Conservation (phyloP, 2,329 filamentous ascomycete genomes). For the Stachybotrys chartarum region DNA sequence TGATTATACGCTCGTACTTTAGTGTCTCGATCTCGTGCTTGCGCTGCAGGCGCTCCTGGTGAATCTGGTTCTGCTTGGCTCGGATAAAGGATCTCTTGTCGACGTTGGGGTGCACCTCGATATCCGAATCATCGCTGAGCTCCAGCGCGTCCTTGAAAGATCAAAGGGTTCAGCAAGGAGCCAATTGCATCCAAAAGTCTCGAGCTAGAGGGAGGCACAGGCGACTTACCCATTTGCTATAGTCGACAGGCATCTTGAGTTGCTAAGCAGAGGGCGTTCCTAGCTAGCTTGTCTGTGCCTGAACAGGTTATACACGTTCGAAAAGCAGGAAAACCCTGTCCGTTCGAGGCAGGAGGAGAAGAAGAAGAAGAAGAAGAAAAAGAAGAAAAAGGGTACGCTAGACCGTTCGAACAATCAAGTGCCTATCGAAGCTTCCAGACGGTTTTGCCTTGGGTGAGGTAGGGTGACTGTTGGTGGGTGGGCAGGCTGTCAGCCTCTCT, state of each 20-base stretch:
- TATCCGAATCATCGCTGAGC: constrained; percentile 95
- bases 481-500: neutral
- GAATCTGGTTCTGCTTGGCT: constrained; percentile 95
- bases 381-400: no score
- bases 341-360: no score
- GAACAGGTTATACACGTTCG: no score
- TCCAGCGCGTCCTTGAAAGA: constrained; percentile 70
- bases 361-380: no score
- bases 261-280: neutral
- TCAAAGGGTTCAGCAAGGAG: neutral
- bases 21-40: constrained; percentile 84
- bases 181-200: neutral
- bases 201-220: neutral
- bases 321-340: no score
- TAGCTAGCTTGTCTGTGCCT: neutral
- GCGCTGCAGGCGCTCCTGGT: constrained; percentile 79
- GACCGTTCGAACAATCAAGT: no score
- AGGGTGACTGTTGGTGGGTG: no score
- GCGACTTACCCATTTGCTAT: constrained; percentile 61
- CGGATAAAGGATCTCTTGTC: constrained; percentile 98
- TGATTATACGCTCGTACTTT: constrained; percentile 88
- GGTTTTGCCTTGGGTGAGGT: neutral
- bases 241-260: constrained; percentile 42
- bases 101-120: constrained; percentile 98
- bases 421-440: neutral